Evolutionary conservation across 148 eudicot genomes (phyloP).

Genomic region (Amaranthus cruentus): DNA sequence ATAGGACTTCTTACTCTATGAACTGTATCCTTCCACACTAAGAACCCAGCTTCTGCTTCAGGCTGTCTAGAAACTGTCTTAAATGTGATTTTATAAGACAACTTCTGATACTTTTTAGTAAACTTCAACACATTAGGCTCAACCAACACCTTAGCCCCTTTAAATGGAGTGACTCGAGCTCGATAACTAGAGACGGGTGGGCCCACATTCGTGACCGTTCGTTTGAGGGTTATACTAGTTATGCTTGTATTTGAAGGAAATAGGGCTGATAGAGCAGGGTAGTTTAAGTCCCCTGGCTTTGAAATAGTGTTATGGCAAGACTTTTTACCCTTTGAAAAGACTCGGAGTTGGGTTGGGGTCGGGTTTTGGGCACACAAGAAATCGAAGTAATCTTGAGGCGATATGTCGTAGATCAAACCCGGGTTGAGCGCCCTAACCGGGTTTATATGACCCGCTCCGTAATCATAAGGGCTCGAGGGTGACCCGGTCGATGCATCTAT

Average conservation of each 20-base stretch:
- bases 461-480: slow-evolving; percentile 57
- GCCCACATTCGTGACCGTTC: slow-evolving; percentile 88
- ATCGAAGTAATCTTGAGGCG: slow-evolving; percentile 66
- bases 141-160: slow-evolving; percentile 52
- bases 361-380: slow-evolving; percentile 68
- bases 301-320: slow-evolving; percentile 36
- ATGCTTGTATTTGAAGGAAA: slow-evolving; percentile 37
- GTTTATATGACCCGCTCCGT: slow-evolving; percentile 86
- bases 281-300: slow-evolving; percentile 61
- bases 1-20: slow-evolving; percentile 80
- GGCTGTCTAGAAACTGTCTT: slow-evolving; percentile 35
- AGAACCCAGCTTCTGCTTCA: slow-evolving; percentile 57
- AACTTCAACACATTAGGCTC: slow-evolving; percentile 56
- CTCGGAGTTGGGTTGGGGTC: slow-evolving; percentile 45
- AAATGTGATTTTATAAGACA: slow-evolving; percentile 63
- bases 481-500: slow-evolving; percentile 50
- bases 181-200: slow-evolving; percentile 54
- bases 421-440: slow-evolving; percentile 76
- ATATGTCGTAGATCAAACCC: slow-evolving; percentile 72
- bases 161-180: slow-evolving; percentile 50
- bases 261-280: slow-evolving; percentile 76
- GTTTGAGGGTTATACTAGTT: slow-evolving; percentile 41
- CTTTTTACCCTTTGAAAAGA: slow-evolving; percentile 51
- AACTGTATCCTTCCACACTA: slow-evolving; percentile 75
- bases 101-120: slow-evolving; percentile 40